These are phyloP conservation scores for Cryptosporidium andersoni DNA, from an alignment of 169 alveolate species.

Conservation along the genomic window DNA sequence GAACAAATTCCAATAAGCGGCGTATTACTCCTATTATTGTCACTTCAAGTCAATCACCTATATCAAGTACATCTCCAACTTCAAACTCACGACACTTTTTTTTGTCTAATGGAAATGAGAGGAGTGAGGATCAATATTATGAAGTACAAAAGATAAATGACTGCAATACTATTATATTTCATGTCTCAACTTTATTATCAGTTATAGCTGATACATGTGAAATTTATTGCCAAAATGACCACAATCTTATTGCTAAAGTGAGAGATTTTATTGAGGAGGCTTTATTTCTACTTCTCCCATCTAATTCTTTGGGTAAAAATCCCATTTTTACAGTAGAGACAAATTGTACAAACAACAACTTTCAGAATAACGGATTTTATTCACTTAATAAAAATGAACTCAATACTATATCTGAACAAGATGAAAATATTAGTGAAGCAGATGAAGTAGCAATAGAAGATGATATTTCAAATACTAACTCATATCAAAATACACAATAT, in stretches of 20 bases:
- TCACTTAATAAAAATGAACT: not conserved
- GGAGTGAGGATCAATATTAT: too few species aligned
- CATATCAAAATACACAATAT: not conserved
- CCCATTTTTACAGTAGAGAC: slow-evolving; percentile 8
- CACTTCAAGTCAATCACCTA: not conserved
- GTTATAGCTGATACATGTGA: too few species aligned
- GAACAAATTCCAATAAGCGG: slow-evolving; percentile 5
- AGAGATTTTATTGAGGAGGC: slow-evolving; percentile 18
- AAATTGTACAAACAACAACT: not conserved
- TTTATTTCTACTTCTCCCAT: slow-evolving; percentile 44
- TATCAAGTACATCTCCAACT: too few species aligned
- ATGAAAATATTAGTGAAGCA: slow-evolving; percentile 40
- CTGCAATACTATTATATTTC: too few species aligned
- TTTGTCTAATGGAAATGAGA: too few species aligned
- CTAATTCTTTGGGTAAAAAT: slow-evolving; percentile 44
- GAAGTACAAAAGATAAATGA: too few species aligned
- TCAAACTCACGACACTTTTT: too few species aligned
- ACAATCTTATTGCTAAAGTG: too few species aligned
- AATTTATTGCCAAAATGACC: too few species aligned
- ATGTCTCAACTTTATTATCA: too few species aligned
- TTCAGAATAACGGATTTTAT: not conserved
- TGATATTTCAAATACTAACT: slow-evolving; percentile 1
- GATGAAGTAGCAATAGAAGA: slow-evolving; percentile 36
- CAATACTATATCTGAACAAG: not conserved
- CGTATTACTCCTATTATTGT: slow-evolving; percentile 44